Base-by-base conservation (phyloP, 2,329 filamentous ascomycete species). In the Aspergillus costaricaensis region DNA sequence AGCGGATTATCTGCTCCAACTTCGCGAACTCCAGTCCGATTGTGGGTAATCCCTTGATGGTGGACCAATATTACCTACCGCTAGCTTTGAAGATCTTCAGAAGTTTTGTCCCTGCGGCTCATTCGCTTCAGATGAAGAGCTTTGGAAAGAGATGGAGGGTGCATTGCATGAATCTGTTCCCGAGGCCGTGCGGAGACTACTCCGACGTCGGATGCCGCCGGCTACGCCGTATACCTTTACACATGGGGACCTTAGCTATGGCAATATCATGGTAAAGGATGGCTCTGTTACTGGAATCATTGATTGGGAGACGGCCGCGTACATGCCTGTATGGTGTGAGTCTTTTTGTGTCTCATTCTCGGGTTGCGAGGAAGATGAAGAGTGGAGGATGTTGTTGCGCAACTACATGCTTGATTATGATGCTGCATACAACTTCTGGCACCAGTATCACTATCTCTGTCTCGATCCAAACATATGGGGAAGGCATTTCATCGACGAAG, bases 261-360 rank as follows among this genome's bases (percentile, higher is more conserved):
- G 69, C 5, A 80, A 80, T 51, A 77, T 80, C 54, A 77, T 80
- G 55, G 74, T 77, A 30, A 65, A 74, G 8, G 64, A 76, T 59
- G 74, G 73, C 15, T 67, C 69, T 48, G 62, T 80, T 17, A 68
- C 70, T 8, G 76, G 72, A 19, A 77, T 79, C 39, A 66, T 80
- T 62, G 75, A 80, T 48, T 80, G 75, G 77, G 75, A 79, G 65
- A 63, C 57, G 38, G 66, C 71, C 19, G 74, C 72, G 2, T 80
- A 76, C 59, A 74, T 72, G 30, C 77, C 75, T 15, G 74, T 72
- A 27, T 80, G 74, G 76, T 76, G 72, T 73, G 66, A 71, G 23
- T 68, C 64, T 63, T 56, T 55, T 1, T 61, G 50, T 19, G 63
- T 25, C 23, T 25, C 23, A 25, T 25, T 25, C 6, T 25, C 23